Percentiles rank a stretch among this genome's conserved stretches.
These are phyloP conservation scores for Sechiopsis laciniata DNA, from an alignment of 306 rosid species.

Conservation along the genomic window DNA sequence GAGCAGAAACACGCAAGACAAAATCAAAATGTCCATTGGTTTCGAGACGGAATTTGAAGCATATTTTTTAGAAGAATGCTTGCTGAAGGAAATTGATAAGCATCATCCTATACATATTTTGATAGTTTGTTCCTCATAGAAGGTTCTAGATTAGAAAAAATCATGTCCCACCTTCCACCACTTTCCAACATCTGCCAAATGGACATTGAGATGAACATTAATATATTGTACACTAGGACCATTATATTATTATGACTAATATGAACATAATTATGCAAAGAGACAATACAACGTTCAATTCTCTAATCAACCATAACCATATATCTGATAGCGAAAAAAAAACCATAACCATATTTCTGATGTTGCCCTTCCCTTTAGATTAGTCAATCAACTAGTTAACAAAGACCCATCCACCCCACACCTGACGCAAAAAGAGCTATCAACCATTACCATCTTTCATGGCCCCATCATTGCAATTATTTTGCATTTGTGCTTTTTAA, in stretches of 20 bases:
- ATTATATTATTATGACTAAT: background rate
- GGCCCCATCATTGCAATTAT: too few species aligned
- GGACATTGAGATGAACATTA: slow-evolving; percentile 13
- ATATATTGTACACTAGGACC: background rate
- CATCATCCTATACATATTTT: slow-evolving; percentile 57
- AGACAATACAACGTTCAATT: background rate
- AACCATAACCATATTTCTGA: background rate
- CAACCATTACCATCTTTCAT: too few species aligned
- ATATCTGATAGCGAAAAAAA: background rate
- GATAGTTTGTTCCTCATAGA: slow-evolving; percentile 78
- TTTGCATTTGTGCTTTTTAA: too few species aligned
- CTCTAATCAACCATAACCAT: background rate
- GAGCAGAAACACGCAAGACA: slow-evolving; percentile 20
- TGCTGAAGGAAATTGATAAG: background rate
- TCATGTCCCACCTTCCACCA: slow-evolving; percentile 98
- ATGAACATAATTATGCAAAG: background rate
- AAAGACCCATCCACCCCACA: too few species aligned
- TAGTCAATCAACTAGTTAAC: too few species aligned
- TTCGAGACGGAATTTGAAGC: slow-evolving; percentile 33
- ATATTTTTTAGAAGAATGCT: slow-evolving; percentile 13
- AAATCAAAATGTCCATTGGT: slow-evolving; percentile 33
- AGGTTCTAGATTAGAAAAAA: slow-evolving; percentile 88
- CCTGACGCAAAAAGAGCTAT: too few species aligned
- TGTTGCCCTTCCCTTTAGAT: background rate
- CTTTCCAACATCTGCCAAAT: slow-evolving; percentile 69